Evolutionary conservation across 805 yeast genomes (phyloP).

Genomic region (Cephaloascus albidus): DNA sequence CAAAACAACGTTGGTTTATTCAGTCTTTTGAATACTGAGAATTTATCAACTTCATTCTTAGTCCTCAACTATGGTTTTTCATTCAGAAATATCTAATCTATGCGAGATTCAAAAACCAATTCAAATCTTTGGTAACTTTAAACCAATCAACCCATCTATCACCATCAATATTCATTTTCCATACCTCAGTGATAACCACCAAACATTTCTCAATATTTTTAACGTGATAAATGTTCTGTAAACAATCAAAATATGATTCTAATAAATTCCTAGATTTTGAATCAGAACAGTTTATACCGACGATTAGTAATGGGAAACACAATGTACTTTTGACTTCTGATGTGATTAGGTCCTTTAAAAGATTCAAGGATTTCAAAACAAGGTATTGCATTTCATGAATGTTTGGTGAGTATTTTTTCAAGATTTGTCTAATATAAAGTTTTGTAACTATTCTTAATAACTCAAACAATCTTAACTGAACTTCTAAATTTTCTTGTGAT

Average conservation of each 20-base stretch:
- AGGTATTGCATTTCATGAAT: constrained; percentile 7
- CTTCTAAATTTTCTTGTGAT: constrained; percentile 2
- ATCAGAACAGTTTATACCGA: constrained; percentile 19
- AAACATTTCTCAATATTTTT: constrained; percentile 22
- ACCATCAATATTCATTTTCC: constrained; percentile 24
- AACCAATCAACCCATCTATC: constrained; percentile 30
- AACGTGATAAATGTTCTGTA: constrained; percentile 17
- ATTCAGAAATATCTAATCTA: too few species aligned
- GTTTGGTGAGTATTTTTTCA: constrained; percentile 6
- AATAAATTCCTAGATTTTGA: constrained; percentile 12
- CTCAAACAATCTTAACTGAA: constrained; percentile 5
- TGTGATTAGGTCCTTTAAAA: constrained; percentile 2
- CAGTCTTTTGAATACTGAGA: too few species aligned
- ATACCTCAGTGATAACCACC: constrained; percentile 24
- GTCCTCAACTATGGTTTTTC: too few species aligned
- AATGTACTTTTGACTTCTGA: constrained; percentile 9
- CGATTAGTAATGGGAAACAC: constrained; percentile 29
- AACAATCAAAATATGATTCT: constrained; percentile 13
- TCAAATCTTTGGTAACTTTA: constrained; percentile 24
- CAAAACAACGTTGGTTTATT: too few species aligned
- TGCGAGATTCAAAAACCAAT: constrained; percentile 23
- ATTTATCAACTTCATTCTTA: too few species aligned
- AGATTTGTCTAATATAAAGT: constrained; percentile 4
- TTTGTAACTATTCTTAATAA: constrained; percentile 3
- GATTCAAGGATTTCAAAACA: constrained; percentile 2